These are phyloP conservation scores for Exophiala lecanii-corni DNA, from an alignment of 2,329 filamentous ascomycete species.

Conservation along the genomic window DNA sequence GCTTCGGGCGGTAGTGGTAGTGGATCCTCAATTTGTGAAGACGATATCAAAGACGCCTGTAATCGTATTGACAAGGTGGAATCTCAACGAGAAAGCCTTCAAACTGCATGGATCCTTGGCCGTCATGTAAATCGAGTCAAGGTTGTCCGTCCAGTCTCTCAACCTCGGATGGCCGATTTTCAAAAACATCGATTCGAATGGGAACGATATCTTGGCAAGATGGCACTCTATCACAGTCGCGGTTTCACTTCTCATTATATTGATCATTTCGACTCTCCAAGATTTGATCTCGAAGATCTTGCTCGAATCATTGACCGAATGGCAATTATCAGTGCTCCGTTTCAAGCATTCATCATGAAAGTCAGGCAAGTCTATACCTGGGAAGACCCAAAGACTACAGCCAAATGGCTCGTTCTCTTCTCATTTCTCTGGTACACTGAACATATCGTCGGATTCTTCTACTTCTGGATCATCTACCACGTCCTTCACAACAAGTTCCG, in stretches of 20 bases:
- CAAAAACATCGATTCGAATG: constrained; percentile 28
- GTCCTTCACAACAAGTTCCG: constrained; percentile 31
- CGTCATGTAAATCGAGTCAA: constrained; percentile 36
- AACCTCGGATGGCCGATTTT: constrained; percentile 28
- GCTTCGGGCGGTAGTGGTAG: constrained; percentile 11
- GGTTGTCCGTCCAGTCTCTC: constrained; percentile 31
- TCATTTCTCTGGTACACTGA: constrained; percentile 35
- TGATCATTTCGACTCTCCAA: constrained; percentile 33
- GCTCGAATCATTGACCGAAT: constrained; percentile 36
- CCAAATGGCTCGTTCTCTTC: constrained; percentile 35
- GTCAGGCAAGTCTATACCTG: constrained; percentile 37
- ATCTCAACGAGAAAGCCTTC: constrained; percentile 32
- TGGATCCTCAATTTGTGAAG: constrained; percentile 11
- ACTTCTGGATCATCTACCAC: constrained; percentile 33
- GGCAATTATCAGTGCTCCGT: constrained; percentile 37
- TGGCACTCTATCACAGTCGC: constrained; percentile 32
- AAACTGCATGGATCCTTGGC: constrained; percentile 36
- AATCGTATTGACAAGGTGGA: constrained; percentile 31
- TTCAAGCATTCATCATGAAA: constrained; percentile 37
- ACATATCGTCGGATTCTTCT: constrained; percentile 35
- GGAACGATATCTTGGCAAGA: constrained; percentile 33
- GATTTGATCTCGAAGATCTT: constrained; percentile 35
- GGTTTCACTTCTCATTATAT: constrained; percentile 33
- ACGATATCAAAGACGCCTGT: constrained; percentile 19
- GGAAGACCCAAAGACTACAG: constrained; percentile 34